Conservation (phyloP, 306 rosid species). For the Casuarina equisetifolia region DNA sequence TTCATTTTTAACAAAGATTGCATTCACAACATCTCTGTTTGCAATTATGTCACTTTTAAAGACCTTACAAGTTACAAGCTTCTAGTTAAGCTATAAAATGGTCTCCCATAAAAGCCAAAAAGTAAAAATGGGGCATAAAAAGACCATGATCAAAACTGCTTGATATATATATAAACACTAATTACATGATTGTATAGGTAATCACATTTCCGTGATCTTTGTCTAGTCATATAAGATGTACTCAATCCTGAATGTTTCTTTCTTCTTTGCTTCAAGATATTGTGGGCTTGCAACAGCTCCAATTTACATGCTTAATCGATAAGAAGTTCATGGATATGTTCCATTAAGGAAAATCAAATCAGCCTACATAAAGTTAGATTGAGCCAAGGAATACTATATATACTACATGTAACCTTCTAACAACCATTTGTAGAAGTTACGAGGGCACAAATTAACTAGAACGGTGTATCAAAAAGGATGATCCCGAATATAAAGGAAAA, state of each 20-base stretch:
- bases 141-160: neutral
- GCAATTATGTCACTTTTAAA: neutral
- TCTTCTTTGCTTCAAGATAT: neutral
- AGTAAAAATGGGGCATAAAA: neutral
- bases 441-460: slow-evolving; percentile 3
- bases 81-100: neutral
- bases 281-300: neutral
- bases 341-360: neutral
- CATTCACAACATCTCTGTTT: neutral
- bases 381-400: neutral
- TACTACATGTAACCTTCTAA: neutral
- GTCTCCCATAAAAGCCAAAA: neutral
- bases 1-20: neutral
- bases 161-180: neutral
- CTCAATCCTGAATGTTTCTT: neutral
- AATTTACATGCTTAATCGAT: neutral
- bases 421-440: neutral
- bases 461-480: slow-evolving; percentile 22
- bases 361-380: neutral
- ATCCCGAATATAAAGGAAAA: neutral
- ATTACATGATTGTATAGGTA: neutral
- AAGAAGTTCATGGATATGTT: neutral
- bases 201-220: neutral
- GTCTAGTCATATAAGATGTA: neutral
- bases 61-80: neutral